Evolutionary conservation across 768 basidiomycete genomes (phyloP), one percentile per base, ranked within the genome.

Genomic region (Russula lepida): DNA sequence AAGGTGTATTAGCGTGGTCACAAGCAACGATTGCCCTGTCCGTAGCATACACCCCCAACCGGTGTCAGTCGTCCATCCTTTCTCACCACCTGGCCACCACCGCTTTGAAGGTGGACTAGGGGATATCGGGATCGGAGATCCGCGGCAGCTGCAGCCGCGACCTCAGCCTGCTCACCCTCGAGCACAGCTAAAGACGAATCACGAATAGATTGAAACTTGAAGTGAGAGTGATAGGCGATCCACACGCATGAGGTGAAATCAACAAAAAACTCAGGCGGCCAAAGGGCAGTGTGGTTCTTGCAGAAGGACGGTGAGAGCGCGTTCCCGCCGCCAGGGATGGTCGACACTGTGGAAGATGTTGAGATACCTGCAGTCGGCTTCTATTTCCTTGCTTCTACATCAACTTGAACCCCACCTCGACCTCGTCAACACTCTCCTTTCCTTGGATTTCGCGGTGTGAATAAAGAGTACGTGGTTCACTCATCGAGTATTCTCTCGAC

Each of bases 21-120:
- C 92, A 25, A 95, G 75, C 62, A 95, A 67, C 59, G 85, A 86
- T 72, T 95, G 92, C 1, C 91, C 92, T 0, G 92, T 95, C 28
- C 92, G 74, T 43, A 95, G 71, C 92, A 95, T 95, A 69, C 92
- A 95, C 0, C 92, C 92, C 92, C 92, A 94, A 0, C 92, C 92
- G 0, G 87, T 77, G 73, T 95, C 92, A 64, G 81, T 86, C 17
- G 88, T 86, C 82, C 93, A 88, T 0, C 87, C 89, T 68, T 85
- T 87, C 71, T 89, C 86, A 1, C 83, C 83, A 13, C 73, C 77
- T 15, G 78, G 76, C 83, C 87, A 86, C 81, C 89, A 86, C 41
- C 81, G 74, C 70, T 76, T 77, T 8, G 73, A 68, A 21, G 77
- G 78, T 49, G 78, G 80, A 66, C 75, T 81, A 49, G 71, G 54